Evolutionary conservation across 225 moss, liverwort and hornwort species (phyloP), one percentile per base, ranked within the genome.

Genomic region (Pleurozium schreberi): DNA sequence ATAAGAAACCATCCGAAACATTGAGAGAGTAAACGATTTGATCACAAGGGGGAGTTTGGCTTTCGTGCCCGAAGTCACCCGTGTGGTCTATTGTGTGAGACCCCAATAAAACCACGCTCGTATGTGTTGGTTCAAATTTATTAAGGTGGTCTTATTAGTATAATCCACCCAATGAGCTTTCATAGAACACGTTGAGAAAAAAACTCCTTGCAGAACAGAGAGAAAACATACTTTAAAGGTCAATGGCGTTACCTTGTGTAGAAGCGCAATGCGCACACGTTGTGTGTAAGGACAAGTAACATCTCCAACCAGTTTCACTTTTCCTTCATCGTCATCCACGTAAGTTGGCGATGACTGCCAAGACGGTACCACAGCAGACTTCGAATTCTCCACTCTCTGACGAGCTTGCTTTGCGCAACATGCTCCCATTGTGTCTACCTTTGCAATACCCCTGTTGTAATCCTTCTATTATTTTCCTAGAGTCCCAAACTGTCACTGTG

Each of bases 221-320:
- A 69, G 50, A 40, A 64, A 64, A 76, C 53, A 15, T 8, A n/a
- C 40, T 77, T 22, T 33, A 30, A 58, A 52, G 50, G 61, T 52
- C 30, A 61, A 34, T 14, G 18, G 13, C 42, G 42, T 25, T 89
- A 94, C 94, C 93, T 94, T 94, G 88, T 89, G 66, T 16, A 90
- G 81, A 57, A 94, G 91, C 45, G 94, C 94, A 82, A 94, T 90
- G 87, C 93, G 90, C 18, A 94, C 88, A 64, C 94, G 90, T 81
- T 94, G 94, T 28, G 94, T 94, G 61, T 93, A 90, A 64, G 94
- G 94, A 74, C 94, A 94, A 60, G 93, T 91, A 7, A 94, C 92
- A 83, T 94, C 93, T 49, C 94, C 94, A 28, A 89, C 91, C 84
- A 94, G 50, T 59, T 92, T 91, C 82, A 94, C 93, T 82, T 94